Conservation (phyloP, 768 basidiomycete genomes). For the Boletus tylopilopsis region DNA sequence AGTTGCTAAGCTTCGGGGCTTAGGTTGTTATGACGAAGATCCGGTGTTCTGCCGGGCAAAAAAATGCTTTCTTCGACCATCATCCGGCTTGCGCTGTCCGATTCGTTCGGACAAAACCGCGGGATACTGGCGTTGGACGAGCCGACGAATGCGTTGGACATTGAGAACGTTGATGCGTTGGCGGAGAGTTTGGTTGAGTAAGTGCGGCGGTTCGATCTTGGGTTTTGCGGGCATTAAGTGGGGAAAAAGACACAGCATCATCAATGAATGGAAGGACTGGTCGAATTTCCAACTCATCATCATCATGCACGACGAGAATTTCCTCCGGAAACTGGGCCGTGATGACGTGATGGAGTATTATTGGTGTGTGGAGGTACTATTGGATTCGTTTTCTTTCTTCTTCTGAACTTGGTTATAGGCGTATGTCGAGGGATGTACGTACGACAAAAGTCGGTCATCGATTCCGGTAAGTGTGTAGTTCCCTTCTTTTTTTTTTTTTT, state of each 20-base stretch:
- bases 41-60: slow-evolving; percentile 97
- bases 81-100: slow-evolving; percentile 93
- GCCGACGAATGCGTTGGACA: slow-evolving; percentile 95
- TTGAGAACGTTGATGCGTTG: slow-evolving; percentile 93
- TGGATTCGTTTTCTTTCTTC: neutral
- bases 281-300: slow-evolving; percentile 95
- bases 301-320: slow-evolving; percentile 96
- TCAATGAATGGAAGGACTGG: slow-evolving; percentile 85
- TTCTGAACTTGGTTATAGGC: slow-evolving; percentile 50
- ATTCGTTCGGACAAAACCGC: slow-evolving; percentile 97
- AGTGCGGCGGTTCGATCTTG: slow-evolving; percentile 31
- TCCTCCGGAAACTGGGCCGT: slow-evolving; percentile 86
- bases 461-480: slow-evolving; percentile 59
- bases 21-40: slow-evolving; percentile 99
- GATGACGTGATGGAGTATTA: slow-evolving; percentile 93
- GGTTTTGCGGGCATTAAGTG: neutral
- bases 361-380: no score
- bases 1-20: slow-evolving; percentile 12
- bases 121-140: slow-evolving; percentile 97
- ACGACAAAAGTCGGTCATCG: slow-evolving; percentile 76
- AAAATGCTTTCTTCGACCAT: slow-evolving; percentile 98
- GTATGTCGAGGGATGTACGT: slow-evolving; percentile 61
- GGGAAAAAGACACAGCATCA: slow-evolving; percentile 56
- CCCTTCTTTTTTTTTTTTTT: neutral
- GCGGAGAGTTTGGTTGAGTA: slow-evolving; percentile 91